A percentile compares a stretch with the other conserved stretches of the same genome.
These are phyloP conservation scores for Tuber borchii DNA, from an alignment of 495 filamentous ascomycete genomes.

Conservation along the genomic window DNA sequence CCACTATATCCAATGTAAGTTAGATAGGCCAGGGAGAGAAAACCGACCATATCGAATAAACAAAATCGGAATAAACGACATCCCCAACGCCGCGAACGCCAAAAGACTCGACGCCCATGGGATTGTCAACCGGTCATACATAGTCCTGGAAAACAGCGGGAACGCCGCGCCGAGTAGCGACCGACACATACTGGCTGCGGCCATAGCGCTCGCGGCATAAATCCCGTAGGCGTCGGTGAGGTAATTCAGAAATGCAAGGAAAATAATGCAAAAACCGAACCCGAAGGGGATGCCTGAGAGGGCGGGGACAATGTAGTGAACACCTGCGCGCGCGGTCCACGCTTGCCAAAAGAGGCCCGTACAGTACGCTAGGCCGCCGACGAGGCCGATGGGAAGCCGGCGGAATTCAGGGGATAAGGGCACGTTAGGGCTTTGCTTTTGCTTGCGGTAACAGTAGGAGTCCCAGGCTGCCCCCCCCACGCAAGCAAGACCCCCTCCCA, in stretches of 20 bases:
- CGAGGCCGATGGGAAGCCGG: conserved; percentile 60
- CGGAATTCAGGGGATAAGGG: conserved; percentile 52
- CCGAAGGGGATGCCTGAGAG: conserved; percentile 63
- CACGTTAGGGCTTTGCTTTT: conserved; percentile 18
- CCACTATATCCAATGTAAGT: neutral
- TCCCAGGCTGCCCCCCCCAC: conserved; percentile 53
- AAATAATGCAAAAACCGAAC: conserved; percentile 59
- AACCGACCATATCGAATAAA: conserved; percentile 37
- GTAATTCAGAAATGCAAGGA: conserved; percentile 67
- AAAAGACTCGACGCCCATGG: conserved; percentile 38
- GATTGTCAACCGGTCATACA: conserved; percentile 32
- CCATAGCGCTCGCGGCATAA: conserved; percentile 64
- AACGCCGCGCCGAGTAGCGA: conserved; percentile 58
- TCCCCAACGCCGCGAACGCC: conserved; percentile 30
- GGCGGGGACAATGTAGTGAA: conserved; percentile 60
- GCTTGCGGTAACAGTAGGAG: conserved; percentile 47
- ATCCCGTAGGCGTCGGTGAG: conserved; percentile 70
- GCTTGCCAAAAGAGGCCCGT: conserved; percentile 66
- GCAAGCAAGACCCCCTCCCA: conserved; percentile 47
- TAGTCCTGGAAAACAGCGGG: conserved; percentile 44
- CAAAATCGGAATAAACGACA: conserved; percentile 35
- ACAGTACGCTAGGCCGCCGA: conserved; percentile 59
- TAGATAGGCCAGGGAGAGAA: neutral
- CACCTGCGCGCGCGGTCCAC: conserved; percentile 53
- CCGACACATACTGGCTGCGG: conserved; percentile 56